phyloP scores from a whole-genome alignment of 345 rosid species.

The Erodium maritimum region DNA sequence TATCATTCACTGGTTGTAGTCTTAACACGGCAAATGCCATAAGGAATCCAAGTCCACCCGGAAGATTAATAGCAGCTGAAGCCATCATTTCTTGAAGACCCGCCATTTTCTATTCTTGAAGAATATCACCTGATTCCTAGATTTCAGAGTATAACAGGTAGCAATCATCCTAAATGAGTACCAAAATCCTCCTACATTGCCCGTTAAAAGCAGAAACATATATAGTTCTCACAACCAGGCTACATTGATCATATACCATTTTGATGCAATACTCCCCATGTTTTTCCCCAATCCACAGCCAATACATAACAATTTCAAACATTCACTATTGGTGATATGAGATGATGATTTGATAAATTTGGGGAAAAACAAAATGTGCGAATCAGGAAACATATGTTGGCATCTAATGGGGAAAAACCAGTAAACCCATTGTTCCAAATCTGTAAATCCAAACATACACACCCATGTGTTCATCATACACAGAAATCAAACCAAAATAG shows the following conservation, averaged over 20 bases:
- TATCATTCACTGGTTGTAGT: slow-evolving; percentile 83
- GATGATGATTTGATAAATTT: not conserved
- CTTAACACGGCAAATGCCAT: slow-evolving; percentile 71
- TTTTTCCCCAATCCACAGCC: too few relatives aligned
- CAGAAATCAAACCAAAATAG: not conserved
- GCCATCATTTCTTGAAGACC: slow-evolving; percentile 52
- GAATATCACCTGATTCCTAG: not conserved
- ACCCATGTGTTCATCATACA: not conserved
- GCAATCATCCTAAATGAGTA: too few relatives aligned
- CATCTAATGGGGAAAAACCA: too few relatives aligned
- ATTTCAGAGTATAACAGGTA: not conserved
- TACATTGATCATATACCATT: too few relatives aligned
- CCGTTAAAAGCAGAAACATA: too few relatives aligned
- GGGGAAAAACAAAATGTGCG: not conserved
- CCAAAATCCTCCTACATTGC: too few relatives aligned
- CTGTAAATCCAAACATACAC: not conserved
- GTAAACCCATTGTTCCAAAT: not conserved
- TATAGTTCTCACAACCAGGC: too few relatives aligned
- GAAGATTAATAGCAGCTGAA: slow-evolving; percentile 73
- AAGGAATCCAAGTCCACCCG: slow-evolving; percentile 65
- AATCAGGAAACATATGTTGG: not conserved
- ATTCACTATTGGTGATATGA: not conserved
- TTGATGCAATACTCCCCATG: too few relatives aligned
- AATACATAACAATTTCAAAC: too few relatives aligned
- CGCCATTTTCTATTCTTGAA: slow-evolving; percentile 34